Evolutionary conservation across 2,329 filamentous ascomycete genomes (phyloP), one percentile per base, ranked within the genome.

Genomic region (Fonsecaea multimorphosa): DNA sequence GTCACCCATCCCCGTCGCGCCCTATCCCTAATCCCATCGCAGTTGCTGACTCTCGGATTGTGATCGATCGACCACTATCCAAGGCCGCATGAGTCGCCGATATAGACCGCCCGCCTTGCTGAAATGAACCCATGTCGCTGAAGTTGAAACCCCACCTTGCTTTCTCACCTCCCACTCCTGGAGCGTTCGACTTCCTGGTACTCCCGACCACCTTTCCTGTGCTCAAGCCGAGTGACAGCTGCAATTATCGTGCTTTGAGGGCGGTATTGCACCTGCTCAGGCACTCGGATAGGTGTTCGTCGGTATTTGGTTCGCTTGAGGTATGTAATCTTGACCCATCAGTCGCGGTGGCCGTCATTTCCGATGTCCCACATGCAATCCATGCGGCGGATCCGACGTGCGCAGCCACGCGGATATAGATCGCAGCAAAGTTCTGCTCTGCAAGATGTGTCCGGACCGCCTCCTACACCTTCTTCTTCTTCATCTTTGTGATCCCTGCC

Each of bases 401-500:
- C 38, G 38, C 16, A 44, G 7, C 16, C 38, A n/a, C 38, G 19
- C 38, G 38, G 11, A 44, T 19, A 19, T 19, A 19, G n/a, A 16
- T 12, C 44, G 24, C 44, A 22, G 44, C 44, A 49, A 49, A 49
- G 6, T 49, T 12, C 22, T 24, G 44, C 22, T 49, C 19, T 49
- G 44, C 44, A 49, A 19, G 19, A 49, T 49, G 44, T 49, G 19
- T 9, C n/a, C 19, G 8, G 22, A 3, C 19, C 44, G 4, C 11
- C 44, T 49, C 46, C 52, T 46, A 61, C 49, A n/a, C 58, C 19
- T 52, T 58, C 64, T 57, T 64, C 61, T 64, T 69, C 64, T 66
- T 69, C 16, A 58, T 54, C 49, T 58, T 58, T 12, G 70, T 68
- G 29, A 73, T 70, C 46, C 87, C 66, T 77, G 74, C 78, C 27